These are phyloP conservation scores for Hydrangea macrophylla DNA, from an alignment of 148 eudicot genomes.

Conservation along the genomic window DNA sequence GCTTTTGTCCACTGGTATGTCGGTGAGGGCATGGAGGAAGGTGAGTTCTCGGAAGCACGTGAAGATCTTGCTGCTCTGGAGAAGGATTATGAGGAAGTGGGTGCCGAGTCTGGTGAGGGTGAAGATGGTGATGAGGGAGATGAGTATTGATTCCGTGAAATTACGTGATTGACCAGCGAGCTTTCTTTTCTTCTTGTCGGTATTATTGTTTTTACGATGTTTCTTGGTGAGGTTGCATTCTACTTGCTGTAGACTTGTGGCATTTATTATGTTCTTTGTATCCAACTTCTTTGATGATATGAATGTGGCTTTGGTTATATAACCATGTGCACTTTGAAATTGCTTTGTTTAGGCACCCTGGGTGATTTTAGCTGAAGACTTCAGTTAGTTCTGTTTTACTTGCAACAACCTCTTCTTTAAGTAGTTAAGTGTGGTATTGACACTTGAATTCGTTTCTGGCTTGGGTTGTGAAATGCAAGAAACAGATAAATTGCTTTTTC, in stretches of 20 bases:
- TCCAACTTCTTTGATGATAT: background rate
- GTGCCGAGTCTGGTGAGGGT: slow-evolving; percentile 24
- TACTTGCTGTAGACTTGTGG: background rate
- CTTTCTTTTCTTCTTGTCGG: background rate
- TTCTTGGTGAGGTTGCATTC: background rate
- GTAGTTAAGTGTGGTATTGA: too few relatives aligned
- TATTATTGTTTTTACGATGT: background rate
- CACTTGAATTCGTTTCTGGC: too few relatives aligned
- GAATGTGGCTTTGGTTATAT: slow-evolving; percentile 10
- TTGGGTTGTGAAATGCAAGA: too few relatives aligned
- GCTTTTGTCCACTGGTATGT: slow-evolving; percentile 33
- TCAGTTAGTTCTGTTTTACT: too few relatives aligned
- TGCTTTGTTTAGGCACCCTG: too few relatives aligned
- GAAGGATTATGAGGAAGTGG: slow-evolving; percentile 29
- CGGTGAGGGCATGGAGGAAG: slow-evolving; percentile 35
- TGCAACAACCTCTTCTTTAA: too few relatives aligned
- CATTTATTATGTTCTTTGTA: background rate
- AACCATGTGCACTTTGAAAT: too few relatives aligned
- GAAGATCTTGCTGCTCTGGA: slow-evolving; percentile 32
- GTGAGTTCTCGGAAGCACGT: slow-evolving; percentile 28
- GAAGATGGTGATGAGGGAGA: slow-evolving; percentile 29
- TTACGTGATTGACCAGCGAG: background rate
- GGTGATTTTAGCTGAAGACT: too few relatives aligned
- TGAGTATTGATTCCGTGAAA: slow-evolving; percentile 23
- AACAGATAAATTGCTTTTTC: too few relatives aligned